These are phyloP conservation scores for Gentiana straminea DNA, from an alignment of 257 asterid genomes.

Conservation along the genomic window DNA sequence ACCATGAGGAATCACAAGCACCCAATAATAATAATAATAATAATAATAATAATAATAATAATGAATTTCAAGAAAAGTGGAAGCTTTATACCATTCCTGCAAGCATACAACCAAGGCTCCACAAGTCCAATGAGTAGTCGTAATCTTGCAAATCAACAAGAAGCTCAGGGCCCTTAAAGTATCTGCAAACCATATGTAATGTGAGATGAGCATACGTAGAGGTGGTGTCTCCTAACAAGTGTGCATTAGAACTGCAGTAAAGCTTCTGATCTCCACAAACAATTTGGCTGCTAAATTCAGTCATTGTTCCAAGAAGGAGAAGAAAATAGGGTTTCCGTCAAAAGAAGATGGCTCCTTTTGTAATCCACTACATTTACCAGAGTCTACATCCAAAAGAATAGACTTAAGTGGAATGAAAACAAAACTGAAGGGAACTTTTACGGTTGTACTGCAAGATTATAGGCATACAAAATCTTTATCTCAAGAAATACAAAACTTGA, in stretches of 20 bases:
- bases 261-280: not conserved
- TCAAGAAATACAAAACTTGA: no score
- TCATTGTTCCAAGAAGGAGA: not conserved
- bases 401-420: no score
- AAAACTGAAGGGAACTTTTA: no score
- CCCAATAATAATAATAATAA: no score
- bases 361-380: no score
- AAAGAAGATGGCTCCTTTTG: no score
- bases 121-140: constrained; percentile 44
- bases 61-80: no score
- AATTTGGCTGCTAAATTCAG: not conserved
- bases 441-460: no score
- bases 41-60: no score
- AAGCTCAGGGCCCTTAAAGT: constrained; percentile 61
- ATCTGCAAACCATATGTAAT: constrained; percentile 8
- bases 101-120: constrained; percentile 90
- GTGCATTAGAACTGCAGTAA: not conserved
- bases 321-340: not conserved
- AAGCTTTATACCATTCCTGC: constrained; percentile 59
- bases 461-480: no score
- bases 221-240: not conserved
- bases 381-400: no score
- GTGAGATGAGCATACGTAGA: not conserved
- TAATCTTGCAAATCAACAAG: no score
- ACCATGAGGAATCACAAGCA: not conserved